Percentiles rank a stretch among this genome's conserved stretches.
Evolutionary conservation across 2,329 filamentous ascomycete species (phyloP).

Genomic region (Verticillium nubilum): DNA sequence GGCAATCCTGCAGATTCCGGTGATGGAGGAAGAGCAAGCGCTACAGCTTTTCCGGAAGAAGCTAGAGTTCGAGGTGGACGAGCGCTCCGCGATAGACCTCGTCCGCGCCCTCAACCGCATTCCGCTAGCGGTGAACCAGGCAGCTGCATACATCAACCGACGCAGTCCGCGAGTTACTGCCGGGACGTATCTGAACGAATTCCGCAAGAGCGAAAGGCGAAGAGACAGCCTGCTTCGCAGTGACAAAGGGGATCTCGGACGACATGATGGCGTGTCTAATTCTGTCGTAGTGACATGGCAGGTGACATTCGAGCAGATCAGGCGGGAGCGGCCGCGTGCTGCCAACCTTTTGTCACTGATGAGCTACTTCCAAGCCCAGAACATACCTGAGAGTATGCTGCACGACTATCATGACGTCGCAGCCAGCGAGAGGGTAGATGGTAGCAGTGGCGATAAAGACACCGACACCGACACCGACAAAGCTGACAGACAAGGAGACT

Average conservation of each 20-base stretch:
- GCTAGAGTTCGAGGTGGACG: background rate
- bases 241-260: conserved; percentile 5
- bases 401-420: too few species aligned
- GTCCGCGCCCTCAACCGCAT: conserved; percentile 17
- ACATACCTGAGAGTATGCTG: too few species aligned
- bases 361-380: too few species aligned
- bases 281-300: conserved; percentile 21
- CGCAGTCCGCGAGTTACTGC: conserved; percentile 17
- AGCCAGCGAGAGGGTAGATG: background rate
- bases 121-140: conserved; percentile 22
- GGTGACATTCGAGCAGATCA: conserved; percentile 26
- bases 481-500: background rate
- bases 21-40: background rate
- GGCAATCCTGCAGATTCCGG: background rate
- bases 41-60: conserved; percentile 1
- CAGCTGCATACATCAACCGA: conserved; percentile 20
- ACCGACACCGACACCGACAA: too few species aligned
- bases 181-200: conserved; percentile 21
- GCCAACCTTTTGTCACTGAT: conserved; percentile 36
- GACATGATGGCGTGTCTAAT: conserved; percentile 12
- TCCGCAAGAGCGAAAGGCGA: conserved; percentile 20
- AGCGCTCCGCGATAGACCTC: background rate
- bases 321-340: conserved; percentile 22
- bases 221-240: conserved; percentile 15
- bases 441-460: too few species aligned